Percentiles rank a stretch among this genome's conserved stretches.
Conservation (phyloP, 2,329 filamentous ascomycete genomes). For the Rutstroemia sp. region DNA sequence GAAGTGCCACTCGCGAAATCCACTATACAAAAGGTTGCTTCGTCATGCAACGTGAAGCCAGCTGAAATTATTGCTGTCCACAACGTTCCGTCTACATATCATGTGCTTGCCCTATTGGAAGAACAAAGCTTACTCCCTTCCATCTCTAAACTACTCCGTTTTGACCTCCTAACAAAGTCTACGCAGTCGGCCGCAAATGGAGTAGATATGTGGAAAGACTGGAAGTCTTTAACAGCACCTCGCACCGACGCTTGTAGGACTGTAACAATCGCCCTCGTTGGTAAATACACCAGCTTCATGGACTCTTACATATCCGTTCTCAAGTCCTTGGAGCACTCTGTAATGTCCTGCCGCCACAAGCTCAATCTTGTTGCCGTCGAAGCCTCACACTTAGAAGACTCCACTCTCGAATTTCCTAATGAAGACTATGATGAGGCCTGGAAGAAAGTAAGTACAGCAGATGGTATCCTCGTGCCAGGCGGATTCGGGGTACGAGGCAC, state of each 20-base stretch:
- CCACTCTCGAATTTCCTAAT: conserved; percentile 52
- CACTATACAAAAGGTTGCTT: conserved; percentile 80
- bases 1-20: conserved; percentile 63
- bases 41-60: conserved; percentile 77
- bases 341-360: conserved; percentile 77
- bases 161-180: conserved; percentile 50
- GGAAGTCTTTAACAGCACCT: conserved; percentile 36
- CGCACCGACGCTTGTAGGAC: neutral
- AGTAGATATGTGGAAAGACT: conserved; percentile 62
- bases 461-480: conserved; percentile 50
- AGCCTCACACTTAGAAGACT: conserved; percentile 70
- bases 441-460: conserved; percentile 66
- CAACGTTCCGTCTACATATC: conserved; percentile 88
- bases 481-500: conserved; percentile 67
- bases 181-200: conserved; percentile 54
- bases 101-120: conserved; percentile 83
- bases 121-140: conserved; percentile 66
- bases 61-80: conserved; percentile 85
- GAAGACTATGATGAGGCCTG: conserved; percentile 78
- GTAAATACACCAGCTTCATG: conserved; percentile 80
- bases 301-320: conserved; percentile 80
- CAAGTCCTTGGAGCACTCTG: conserved; percentile 84
- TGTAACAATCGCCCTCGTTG: conserved; percentile 79
- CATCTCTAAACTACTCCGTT: conserved; percentile 55
- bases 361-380: conserved; percentile 81